Base-by-base conservation (phyloP, 2,329 filamentous ascomycete species). In the Trichophyton schoenleinii region DNA sequence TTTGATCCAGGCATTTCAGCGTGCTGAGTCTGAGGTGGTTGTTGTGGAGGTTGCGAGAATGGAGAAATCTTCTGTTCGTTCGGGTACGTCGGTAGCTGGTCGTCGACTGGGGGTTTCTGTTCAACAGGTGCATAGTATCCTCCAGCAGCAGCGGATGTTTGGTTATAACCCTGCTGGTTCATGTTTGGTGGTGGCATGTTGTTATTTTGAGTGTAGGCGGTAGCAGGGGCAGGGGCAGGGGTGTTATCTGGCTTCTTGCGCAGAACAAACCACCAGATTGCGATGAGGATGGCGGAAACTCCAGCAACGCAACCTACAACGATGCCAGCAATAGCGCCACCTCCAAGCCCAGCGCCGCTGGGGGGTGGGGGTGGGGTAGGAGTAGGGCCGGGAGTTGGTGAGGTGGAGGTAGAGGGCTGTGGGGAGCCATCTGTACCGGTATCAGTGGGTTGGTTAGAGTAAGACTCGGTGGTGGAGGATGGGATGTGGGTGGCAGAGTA, bases 321-420 rank as follows among this genome's bases (percentile, higher is more conserved):
- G 25, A 66, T 63, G 52, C 65, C 65, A 13, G 58, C 65, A 28
- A 66, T 65, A n/a, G 61, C 62, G 36, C 65, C 65, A n/a, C 62
- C 61, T 4, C 58, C 61, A 5, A 65, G 28, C 18, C 31, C 57
- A 3, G 34, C 58, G 13, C 59, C 58, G 49, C 8, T 9, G 49
- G 18, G 49, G 22, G 38, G 22, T n/a, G 18, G 38, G 9, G 58
- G 31, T 31, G 58, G 41, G 15, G 9, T 31, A 8, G 48, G 48
- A n/a, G 48, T 34, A 4, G 58, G 31, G 41, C 41, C 11, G 9
- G 58, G 28, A 15, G 11, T 11, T 15, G 58, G 25, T 11, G 5
- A 15, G 41, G 18, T 36, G 5, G 58, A 49, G 9, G 22, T 52
- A 13, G 44, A 60, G 11, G 58, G 41, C 3, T 60, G 20, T 7